Conservation (phyloP, 2,329 filamentous ascomycete species). For the Rhynchosporium secalis region DNA sequence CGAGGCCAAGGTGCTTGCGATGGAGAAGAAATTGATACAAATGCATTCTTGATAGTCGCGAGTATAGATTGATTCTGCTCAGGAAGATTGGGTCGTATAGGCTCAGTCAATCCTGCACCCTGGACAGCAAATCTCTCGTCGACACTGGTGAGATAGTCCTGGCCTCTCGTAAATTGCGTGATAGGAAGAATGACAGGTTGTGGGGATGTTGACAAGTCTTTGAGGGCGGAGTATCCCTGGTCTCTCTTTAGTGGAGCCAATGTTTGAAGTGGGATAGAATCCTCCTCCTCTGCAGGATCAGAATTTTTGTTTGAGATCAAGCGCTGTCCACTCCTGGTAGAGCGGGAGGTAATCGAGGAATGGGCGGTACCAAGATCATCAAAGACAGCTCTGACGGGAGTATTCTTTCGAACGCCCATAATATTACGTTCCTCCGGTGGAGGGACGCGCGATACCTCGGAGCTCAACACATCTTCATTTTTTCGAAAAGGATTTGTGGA, state of each 20-base stretch:
- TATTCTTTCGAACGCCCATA: constrained; percentile 18
- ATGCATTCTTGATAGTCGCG: constrained; percentile 5
- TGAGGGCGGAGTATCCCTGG: background rate
- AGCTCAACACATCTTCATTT: background rate
- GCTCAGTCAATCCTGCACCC: background rate
- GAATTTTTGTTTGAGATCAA: constrained; percentile 15
- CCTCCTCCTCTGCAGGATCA: constrained; percentile 20
- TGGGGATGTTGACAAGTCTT: constrained; percentile 23
- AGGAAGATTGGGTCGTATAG: constrained; percentile 1
- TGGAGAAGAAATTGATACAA: constrained; percentile 10
- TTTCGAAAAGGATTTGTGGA: constrained; percentile 19
- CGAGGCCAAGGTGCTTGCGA: constrained; percentile 11
- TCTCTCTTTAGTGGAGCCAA: constrained; percentile 1
- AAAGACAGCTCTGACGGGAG: constrained; percentile 33
- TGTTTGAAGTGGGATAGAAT: constrained; percentile 30
- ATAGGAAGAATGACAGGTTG: constrained; percentile 17
- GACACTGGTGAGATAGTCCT: background rate
- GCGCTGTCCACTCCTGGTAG: constrained; percentile 24
- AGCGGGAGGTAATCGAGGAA: constrained; percentile 36
- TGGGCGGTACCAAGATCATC: constrained; percentile 36
- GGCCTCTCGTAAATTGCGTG: background rate
- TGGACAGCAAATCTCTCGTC: background rate
- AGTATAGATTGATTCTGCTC: constrained; percentile 1
- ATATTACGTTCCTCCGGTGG: constrained; percentile 11
- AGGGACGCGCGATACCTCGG: background rate